Conservation (phyloP, 352 stramenopile species). For the Phytophthora ramorum region DNA sequence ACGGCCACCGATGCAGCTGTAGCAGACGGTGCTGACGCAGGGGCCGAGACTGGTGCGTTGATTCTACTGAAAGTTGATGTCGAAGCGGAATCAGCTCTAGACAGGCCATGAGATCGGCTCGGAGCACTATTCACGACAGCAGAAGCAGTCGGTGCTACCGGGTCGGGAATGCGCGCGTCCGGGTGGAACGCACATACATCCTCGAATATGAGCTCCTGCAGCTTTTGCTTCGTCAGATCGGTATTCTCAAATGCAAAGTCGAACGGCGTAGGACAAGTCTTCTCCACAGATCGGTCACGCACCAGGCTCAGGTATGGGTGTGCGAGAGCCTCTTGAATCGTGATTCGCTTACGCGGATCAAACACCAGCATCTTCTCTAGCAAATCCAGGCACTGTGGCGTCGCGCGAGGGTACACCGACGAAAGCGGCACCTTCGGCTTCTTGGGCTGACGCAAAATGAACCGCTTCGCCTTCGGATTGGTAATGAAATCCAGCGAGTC, state of each 20-base stretch:
- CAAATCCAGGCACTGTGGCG: conserved; percentile 85
- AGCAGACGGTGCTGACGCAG: conserved; percentile 23
- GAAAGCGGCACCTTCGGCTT: conserved; percentile 85
- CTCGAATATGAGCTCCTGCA: conserved; percentile 93
- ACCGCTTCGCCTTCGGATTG: conserved; percentile 90
- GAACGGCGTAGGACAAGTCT: conserved; percentile 80
- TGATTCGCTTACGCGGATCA: conserved; percentile 89
- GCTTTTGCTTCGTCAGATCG: conserved; percentile 90
- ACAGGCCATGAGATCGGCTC: conserved; percentile 20
- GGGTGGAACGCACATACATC: conserved; percentile 91
- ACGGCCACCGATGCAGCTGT: conserved; percentile 18
- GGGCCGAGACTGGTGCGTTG: conserved; percentile 11
- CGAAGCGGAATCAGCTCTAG: conserved; percentile 27
- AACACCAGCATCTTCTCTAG: conserved; percentile 95
- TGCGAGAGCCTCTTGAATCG: conserved; percentile 76
- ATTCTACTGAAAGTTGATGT: conserved; percentile 18
- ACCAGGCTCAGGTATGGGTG: conserved; percentile 85
- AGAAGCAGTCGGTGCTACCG: conserved; percentile 12
- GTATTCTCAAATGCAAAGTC: conserved; percentile 90
- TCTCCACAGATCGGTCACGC: conserved; percentile 75
- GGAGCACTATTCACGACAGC: conserved; percentile 19
- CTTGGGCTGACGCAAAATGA: conserved; percentile 88
- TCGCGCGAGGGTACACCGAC: conserved; percentile 88
- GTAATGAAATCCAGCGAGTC: conserved; percentile 89
- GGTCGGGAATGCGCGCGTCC: conserved; percentile 67